phyloP scores from a whole-genome alignment of 169 alveolate species.

The Plasmodium yoelii region DNA sequence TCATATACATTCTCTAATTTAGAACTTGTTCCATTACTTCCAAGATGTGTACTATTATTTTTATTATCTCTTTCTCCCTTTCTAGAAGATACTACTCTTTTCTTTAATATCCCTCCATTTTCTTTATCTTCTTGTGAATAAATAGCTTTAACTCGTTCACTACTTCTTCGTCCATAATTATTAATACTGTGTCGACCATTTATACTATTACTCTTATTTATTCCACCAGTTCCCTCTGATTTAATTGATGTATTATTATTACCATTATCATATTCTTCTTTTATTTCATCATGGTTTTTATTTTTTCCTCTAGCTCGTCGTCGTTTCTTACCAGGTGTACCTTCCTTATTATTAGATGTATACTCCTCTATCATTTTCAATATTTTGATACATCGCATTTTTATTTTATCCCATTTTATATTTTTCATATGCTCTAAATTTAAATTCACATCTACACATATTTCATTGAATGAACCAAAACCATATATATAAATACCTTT shows the following conservation, averaged over 20 bases:
- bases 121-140: conserved; percentile 30
- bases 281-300: not conserved
- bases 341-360: conserved; percentile 10
- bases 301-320: conserved; percentile 23
- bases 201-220: not conserved
- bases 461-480: conserved; percentile 90
- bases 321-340: conserved; percentile 20
- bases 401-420: conserved; percentile 86
- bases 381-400: conserved; percentile 83
- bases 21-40: not conserved
- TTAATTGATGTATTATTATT: not conserved
- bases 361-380: conserved; percentile 82
- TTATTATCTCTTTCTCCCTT: not conserved
- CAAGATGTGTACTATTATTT: not conserved
- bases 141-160: conserved; percentile 23
- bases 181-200: not conserved
- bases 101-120: not conserved
- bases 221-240: not conserved
- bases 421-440: conserved; percentile 83
- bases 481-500: conserved; percentile 90
- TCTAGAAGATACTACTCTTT: not conserved
- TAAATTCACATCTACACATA: conserved; percentile 85
- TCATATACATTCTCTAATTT: not conserved
- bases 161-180: conserved; percentile 20
- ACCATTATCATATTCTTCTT: not conserved